phyloP scores from a whole-genome alignment of 1,284 basidiomycete species.

The Trichosporon sp. region DNA sequence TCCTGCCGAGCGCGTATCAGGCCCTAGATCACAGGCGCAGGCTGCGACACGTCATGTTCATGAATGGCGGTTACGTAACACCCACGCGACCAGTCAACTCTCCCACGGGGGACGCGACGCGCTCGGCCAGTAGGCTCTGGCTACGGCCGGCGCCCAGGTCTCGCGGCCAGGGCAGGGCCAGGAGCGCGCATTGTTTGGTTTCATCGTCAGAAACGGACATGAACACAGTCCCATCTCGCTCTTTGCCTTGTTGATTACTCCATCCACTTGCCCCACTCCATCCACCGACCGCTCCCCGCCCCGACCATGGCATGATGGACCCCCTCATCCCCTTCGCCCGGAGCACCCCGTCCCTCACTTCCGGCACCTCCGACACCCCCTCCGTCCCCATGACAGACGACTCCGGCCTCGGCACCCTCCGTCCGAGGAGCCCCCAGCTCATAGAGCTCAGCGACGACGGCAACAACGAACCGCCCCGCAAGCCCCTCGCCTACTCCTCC shows the following conservation, averaged over 20 bases:
- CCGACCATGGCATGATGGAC: neutral
- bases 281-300: neutral
- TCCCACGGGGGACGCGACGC: slow-evolving; percentile 7
- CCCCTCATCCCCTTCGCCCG: slow-evolving; percentile 7
- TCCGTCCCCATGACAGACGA: slow-evolving; percentile 14
- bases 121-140: neutral
- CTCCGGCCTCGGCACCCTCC: slow-evolving; percentile 9
- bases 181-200: slow-evolving; percentile 3
- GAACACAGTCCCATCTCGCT: neutral
- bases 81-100: neutral
- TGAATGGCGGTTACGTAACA: neutral
- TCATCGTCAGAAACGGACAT: neutral
- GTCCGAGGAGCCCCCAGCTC: slow-evolving; percentile 11
- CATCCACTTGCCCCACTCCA: neutral
- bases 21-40: neutral
- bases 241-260: neutral
- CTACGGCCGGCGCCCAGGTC: neutral
- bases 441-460: slow-evolving; percentile 16
- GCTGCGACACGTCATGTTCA: neutral
- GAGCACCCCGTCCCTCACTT: slow-evolving; percentile 13
- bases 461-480: neutral
- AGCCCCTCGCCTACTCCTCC: slow-evolving; percentile 9
- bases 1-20: neutral
- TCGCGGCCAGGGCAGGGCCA: neutral
- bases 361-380: slow-evolving; percentile 9